Evolutionary conservation across 1,284 basidiomycete genomes (phyloP), one percentile per base, ranked within the genome.

Genomic region (Ustilago crameri): DNA sequence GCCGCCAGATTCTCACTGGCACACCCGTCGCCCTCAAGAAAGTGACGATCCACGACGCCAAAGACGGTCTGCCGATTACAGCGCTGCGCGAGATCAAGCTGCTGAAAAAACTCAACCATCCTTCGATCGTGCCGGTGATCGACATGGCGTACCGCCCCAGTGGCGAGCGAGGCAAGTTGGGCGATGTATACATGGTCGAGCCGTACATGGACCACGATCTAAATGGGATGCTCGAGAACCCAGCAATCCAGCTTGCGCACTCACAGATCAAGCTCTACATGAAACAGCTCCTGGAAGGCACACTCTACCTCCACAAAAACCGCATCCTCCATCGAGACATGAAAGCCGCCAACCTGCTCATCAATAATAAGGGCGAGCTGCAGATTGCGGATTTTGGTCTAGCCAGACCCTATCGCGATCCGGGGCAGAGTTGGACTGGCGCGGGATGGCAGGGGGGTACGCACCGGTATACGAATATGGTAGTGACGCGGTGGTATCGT

Each of bases 141-240:
- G 94, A 97, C 83, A 96, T 98, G 90, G 93, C 97, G 1, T 86
- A 86, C 32, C 60, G 64, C 5, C 74, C 77, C 1, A 51, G 66
- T 1, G 52, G 60, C 20, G 76, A 79, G 50, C 48, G 76, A 14
- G 75, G 79, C 45, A 72, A 76, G 59, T 88, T 90, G 43, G 87
- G 93, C 47, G 86, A 86, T 49, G 86, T 88, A 18, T 97, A 93
- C 85, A 97, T 98, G 95, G 95, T 98, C 32, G 98, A 98, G 82
- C 95, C 95, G 0, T 98, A 96, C 85, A 97, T 98, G 94, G 95
- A 98, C 79, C 96, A 99, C 82, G 95, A 99, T 85, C 88, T 99
- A 23, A 94, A 95, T 12, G 96, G 96, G 2, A 84, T 98, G 49
- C 85, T 98, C 51, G 75, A 78, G 38, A 84, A 84, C 27, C 90